These are phyloP conservation scores for Cicer bijugum DNA, from an alignment of 306 rosid species.

Conservation along the genomic window DNA sequence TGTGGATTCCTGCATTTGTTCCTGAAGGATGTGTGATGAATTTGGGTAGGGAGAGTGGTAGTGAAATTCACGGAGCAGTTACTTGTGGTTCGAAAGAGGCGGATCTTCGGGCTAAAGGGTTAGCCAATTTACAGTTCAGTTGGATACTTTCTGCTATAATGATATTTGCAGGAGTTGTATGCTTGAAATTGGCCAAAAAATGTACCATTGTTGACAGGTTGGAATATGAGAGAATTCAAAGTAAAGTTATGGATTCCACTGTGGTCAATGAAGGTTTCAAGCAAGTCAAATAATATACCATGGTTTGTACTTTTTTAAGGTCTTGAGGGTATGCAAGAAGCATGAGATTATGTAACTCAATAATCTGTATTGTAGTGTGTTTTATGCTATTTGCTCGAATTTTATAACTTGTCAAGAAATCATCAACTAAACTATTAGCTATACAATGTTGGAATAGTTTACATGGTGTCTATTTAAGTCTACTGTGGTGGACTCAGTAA, in stretches of 20 bases:
- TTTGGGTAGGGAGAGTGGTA: conserved; percentile 37
- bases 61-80: conserved; percentile 66
- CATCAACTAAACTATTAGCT: conserved; percentile 26
- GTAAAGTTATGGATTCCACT: conserved; percentile 55
- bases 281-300: conserved; percentile 46
- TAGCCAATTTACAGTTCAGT: conserved; percentile 91
- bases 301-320: conserved; percentile 22
- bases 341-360: conserved; percentile 39
- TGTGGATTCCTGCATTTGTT: conserved; percentile 70
- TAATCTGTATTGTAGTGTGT: conserved; percentile 17
- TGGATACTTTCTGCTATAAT: conserved; percentile 77
- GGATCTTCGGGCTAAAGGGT: conserved; percentile 71
- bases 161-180: conserved; percentile 57
- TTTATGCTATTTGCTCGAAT: conserved; percentile 12
- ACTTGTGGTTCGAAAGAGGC: conserved; percentile 66
- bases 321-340: conserved; percentile 27
- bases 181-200: conserved; percentile 62
- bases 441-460: conserved; percentile 27
- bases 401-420: conserved; percentile 30
- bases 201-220: conserved; percentile 48
- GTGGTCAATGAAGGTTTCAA: conserved; percentile 54
- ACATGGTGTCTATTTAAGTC: conserved; percentile 21
- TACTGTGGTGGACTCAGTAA: conserved; percentile 19
- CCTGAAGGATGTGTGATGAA: conserved; percentile 70
- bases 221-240: conserved; percentile 78